Percentiles rank a stretch among this genome's conserved stretches.
phyloP scores from a whole-genome alignment of 345 rosid genomes.

The Eucalyptus curtisii region DNA sequence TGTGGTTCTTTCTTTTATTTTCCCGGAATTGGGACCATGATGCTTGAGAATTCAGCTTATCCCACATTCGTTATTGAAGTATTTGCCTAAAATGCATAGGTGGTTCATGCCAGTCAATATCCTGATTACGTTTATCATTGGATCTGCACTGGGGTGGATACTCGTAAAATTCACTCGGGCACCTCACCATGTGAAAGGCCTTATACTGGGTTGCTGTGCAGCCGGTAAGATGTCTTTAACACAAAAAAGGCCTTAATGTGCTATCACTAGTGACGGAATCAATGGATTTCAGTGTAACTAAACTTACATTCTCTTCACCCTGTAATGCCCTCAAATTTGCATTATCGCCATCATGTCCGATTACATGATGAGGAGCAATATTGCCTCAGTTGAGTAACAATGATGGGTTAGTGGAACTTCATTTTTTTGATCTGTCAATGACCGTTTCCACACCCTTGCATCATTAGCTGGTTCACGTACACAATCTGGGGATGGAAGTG shows the following conservation, averaged over 20 bases:
- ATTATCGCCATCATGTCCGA: neutral
- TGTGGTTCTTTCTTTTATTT: neutral
- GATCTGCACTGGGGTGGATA: constrained; percentile 37
- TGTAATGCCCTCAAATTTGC: neutral
- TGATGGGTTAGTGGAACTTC: neutral
- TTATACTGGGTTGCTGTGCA: constrained; percentile 41
- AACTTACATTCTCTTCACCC: neutral
- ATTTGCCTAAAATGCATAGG: neutral
- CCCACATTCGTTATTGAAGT: neutral
- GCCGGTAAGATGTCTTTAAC: constrained; percentile 12
- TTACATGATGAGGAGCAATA: neutral
- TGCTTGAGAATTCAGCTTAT: neutral
- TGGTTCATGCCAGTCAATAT: constrained; percentile 55
- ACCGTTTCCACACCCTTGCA: neutral
- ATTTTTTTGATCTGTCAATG: neutral
- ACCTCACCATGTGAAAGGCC: constrained; percentile 26
- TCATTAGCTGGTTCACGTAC: neutral
- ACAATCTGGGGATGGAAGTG: neutral
- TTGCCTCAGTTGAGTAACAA: neutral
- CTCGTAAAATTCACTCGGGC: constrained; percentile 18
- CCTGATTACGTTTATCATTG: constrained; percentile 21
- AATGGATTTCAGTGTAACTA: neutral
- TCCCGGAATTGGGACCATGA: neutral
- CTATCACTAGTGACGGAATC: neutral
- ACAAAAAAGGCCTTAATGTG: neutral